Percentiles rank a stretch among this genome's conserved stretches.
phyloP scores from a whole-genome alignment of 2,329 filamentous ascomycete genomes.

The Phialophora chinensis region DNA sequence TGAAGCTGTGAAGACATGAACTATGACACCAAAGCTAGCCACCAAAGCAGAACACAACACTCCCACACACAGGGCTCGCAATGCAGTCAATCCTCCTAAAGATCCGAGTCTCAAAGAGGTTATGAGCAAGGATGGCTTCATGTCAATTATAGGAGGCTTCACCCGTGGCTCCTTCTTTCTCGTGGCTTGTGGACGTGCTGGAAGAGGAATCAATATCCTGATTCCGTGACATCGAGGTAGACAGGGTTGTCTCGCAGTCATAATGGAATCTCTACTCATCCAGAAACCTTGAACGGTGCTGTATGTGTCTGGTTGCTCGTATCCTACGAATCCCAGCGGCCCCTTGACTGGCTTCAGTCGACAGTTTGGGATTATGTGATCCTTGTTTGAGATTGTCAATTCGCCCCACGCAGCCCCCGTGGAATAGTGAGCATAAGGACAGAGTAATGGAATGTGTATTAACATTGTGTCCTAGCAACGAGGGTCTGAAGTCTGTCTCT shows the following conservation, averaged over 20 bases:
- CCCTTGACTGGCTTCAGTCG: neutral
- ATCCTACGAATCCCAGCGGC: no score
- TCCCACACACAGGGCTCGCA: neutral
- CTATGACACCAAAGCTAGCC: neutral
- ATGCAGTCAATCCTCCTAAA: neutral
- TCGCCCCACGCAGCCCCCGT: neutral
- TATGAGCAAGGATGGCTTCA: neutral
- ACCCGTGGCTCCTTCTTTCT: neutral
- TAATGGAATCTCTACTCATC: neutral
- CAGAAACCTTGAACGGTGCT: neutral
- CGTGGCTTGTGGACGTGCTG: neutral
- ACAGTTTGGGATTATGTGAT: neutral
- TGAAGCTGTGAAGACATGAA: constrained; percentile 11
- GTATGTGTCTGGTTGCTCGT: neutral
- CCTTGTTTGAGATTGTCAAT: neutral
- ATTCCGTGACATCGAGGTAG: neutral
- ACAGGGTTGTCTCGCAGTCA: neutral
- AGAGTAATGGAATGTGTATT: neutral
- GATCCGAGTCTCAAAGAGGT: no score
- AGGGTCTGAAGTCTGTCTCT: neutral
- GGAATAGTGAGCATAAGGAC: neutral
- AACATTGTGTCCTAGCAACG: neutral
- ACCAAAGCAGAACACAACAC: neutral
- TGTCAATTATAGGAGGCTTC: neutral
- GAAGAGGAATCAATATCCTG: neutral